A percentile compares a stretch with the other conserved stretches of the same genome.
Evolutionary conservation across 1,284 basidiomycete genomes (phyloP).

Genomic region (Trichosporon faecale): DNA sequence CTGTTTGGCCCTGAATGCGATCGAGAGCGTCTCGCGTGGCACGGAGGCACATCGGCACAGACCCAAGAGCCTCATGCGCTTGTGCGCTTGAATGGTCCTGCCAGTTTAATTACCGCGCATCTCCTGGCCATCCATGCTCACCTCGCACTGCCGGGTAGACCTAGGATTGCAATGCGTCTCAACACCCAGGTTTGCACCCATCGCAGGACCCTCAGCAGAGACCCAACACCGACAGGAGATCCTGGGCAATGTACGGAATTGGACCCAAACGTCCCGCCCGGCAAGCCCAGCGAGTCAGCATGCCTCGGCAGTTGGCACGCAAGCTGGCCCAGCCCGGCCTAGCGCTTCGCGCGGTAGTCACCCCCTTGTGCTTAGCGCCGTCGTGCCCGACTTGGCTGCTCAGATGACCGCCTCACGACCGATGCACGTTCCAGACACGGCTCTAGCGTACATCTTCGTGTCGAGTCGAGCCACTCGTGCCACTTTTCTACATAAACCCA

Average conservation of each 20-base stretch:
- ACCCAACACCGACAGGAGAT: not conserved
- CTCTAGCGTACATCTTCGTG: not conserved
- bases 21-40: conserved; percentile 3
- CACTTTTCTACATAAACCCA: not conserved
- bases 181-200: not conserved
- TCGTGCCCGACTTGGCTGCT: not conserved
- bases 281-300: not conserved
- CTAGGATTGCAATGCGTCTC: not conserved
- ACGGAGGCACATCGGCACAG: not conserved
- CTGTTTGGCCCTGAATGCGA: not conserved
- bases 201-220: not conserved
- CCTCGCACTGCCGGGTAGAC: not conserved
- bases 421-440: not conserved
- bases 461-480: not conserved
- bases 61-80: not conserved
- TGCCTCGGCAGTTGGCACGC: not conserved
- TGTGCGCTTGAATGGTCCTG: not conserved
- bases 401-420: not conserved
- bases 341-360: not conserved
- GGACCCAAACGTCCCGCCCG: not conserved
- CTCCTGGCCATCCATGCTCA: not conserved
- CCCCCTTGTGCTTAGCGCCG: not conserved
- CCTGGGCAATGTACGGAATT: not conserved
- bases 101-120: not conserved
- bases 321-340: not conserved